Evolutionary conservation across 768 basidiomycete genomes (phyloP).

Genomic region (Phallus indusiatus): DNA sequence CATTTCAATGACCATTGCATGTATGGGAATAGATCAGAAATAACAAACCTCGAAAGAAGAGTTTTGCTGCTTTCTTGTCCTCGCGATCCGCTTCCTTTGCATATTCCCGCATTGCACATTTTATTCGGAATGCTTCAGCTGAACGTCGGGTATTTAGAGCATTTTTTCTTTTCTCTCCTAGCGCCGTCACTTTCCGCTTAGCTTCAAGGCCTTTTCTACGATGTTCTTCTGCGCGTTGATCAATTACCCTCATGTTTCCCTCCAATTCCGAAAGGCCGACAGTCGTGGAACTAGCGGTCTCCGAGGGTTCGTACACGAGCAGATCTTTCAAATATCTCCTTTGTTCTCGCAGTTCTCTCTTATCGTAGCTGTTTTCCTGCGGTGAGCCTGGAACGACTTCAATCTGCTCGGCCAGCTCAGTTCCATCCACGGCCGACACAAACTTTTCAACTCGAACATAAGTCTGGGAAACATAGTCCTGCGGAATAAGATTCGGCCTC

Average conservation of each 20-base stretch:
- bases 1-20: too few species aligned
- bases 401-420: neutral
- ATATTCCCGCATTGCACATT: slow-evolving; percentile 22
- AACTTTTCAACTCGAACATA: neutral
- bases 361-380: neutral
- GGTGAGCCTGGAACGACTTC: neutral
- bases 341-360: neutral
- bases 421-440: neutral
- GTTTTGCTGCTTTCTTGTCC: slow-evolving; percentile 24
- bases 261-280: slow-evolving; percentile 6
- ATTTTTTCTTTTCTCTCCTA: slow-evolving; percentile 15
- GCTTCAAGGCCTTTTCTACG: slow-evolving; percentile 20
- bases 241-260: slow-evolving; percentile 16
- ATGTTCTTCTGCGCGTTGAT: slow-evolving; percentile 21
- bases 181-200: slow-evolving; percentile 18
- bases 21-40: neutral
- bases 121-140: slow-evolving; percentile 19
- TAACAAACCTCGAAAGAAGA: slow-evolving; percentile 25
- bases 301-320: neutral
- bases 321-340: neutral
- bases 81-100: slow-evolving; percentile 19
- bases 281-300: neutral
- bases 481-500: neutral
- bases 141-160: slow-evolving; percentile 18
- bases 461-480: neutral